phyloP scores from a whole-genome alignment of 129 eudicot genomes.

The Tagetes patula region DNA sequence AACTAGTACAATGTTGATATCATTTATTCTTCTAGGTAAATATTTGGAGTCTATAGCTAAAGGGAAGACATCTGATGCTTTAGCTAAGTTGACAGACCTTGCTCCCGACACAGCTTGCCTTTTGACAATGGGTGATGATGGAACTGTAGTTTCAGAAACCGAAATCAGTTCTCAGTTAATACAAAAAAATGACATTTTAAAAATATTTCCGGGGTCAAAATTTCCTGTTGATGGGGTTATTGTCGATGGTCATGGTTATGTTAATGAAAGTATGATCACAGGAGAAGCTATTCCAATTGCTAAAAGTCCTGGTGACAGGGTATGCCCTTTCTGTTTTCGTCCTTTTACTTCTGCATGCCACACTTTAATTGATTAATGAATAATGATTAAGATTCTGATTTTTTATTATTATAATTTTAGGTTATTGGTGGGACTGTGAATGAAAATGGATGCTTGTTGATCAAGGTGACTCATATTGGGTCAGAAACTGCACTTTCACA shows the following conservation, averaged over 20 bases:
- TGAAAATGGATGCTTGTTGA: slow-evolving; percentile 39
- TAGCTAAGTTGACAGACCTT: slow-evolving; percentile 45
- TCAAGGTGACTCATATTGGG: slow-evolving; percentile 48
- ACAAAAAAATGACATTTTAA: slow-evolving; percentile 37
- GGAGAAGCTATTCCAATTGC: slow-evolving; percentile 48
- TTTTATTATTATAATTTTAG: slow-evolving; percentile 17
- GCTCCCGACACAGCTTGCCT: slow-evolving; percentile 44
- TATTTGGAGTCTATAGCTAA: slow-evolving; percentile 44
- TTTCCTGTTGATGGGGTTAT: slow-evolving; percentile 46
- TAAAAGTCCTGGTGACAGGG: slow-evolving; percentile 41
- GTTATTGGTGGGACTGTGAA: slow-evolving; percentile 52
- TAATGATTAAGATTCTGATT: not conserved
- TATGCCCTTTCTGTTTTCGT: slow-evolving; percentile 4
- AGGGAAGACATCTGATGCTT: slow-evolving; percentile 53
- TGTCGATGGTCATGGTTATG: slow-evolving; percentile 41
- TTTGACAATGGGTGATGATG: slow-evolving; percentile 33
- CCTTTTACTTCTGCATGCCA: not conserved
- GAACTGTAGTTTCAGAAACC: slow-evolving; percentile 30
- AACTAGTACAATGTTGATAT: slow-evolving; percentile 49
- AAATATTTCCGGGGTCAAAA: slow-evolving; percentile 43
- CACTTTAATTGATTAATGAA: not conserved
- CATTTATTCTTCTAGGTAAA: slow-evolving; percentile 45
- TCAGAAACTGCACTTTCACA: slow-evolving; percentile 47
- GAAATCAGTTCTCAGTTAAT: slow-evolving; percentile 39
- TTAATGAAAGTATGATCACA: slow-evolving; percentile 52